Evolutionary conservation across 495 filamentous ascomycete species (phyloP), one percentile per base, ranked within the genome.

Genomic region (Trichoderma gamsii): DNA sequence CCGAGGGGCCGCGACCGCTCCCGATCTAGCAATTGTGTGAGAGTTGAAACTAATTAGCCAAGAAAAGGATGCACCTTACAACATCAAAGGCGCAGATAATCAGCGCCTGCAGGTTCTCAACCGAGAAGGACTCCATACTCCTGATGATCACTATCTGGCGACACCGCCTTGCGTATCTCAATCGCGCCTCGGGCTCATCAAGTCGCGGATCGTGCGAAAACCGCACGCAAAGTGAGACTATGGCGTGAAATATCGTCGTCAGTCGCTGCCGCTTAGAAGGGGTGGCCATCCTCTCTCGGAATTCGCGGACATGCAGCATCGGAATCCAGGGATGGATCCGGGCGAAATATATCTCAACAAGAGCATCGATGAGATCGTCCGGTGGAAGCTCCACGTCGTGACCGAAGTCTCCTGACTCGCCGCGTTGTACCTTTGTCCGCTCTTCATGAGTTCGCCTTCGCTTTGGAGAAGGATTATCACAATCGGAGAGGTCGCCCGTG

Each of bases 301-400:
- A 77, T 21, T 71, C 68, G 16, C 64, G 70, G 44, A 75, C 73
- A 44, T 80, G 77, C 4, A 80, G 63, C 12, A 79, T 76, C 15
- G 78, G 78, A n/a, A 76, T 79, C 77, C 77, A 79, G n/a, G 74
- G 78, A 66, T 80, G 78, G 1, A 77, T 70, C 0, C 70, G 56
- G 1, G 32, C 65, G 65, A 79, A 80, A 68, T 79, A 77, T 16
- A 70, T 63, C 38, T 76, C 72, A 6, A 79, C 67, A 5, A 73
- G 67, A 59, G 72, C 61, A 25, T 72, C 68, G 56, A 67, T n/a
- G 15, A 35, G 16, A 13, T 64, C 23, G 4, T 29, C 16, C 23
- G 63, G 63, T 29, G 63, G 63, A 35, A 64, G 63, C 52, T 61
- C 11, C 21, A n/a, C 52, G 11, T 15, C 9, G 3, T 15, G 52